Percentiles rank a stretch among this genome's conserved stretches.
phyloP scores from a whole-genome alignment of 352 stramenopile species.

The Albugo laibachii region DNA sequence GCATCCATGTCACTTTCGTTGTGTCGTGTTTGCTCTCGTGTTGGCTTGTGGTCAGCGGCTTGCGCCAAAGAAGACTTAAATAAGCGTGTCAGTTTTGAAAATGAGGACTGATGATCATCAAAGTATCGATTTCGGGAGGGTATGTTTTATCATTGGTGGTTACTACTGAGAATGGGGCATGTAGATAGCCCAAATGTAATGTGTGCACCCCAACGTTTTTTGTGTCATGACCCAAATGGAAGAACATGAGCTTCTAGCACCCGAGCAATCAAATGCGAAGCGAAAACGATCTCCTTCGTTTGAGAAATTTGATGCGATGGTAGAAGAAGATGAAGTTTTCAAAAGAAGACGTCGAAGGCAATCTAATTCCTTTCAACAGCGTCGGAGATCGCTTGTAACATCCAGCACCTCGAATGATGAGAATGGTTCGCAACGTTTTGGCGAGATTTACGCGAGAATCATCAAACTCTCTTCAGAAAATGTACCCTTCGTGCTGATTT shows the following conservation, averaged over 20 bases:
- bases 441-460: constrained; percentile 83
- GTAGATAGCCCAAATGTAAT: no score
- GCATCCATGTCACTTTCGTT: no score
- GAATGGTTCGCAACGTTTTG: constrained; percentile 44
- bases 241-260: neutral
- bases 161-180: no score
- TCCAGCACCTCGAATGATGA: constrained; percentile 4
- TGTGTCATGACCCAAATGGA: no score
- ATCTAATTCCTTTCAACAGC: constrained; percentile 51
- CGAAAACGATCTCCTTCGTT: neutral
- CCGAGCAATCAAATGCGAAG: neutral
- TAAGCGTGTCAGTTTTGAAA: no score
- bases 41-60: no score
- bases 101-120: no score
- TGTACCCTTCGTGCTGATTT: constrained; percentile 12
- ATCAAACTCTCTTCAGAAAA: constrained; percentile 87
- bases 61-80: no score
- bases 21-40: no score
- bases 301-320: constrained; percentile 6
- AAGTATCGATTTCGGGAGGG: no score
- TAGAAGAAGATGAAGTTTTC: constrained; percentile 48
- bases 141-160: no score
- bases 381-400: constrained; percentile 30
- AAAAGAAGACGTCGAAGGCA: constrained; percentile 30
- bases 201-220: no score